phyloP scores from a whole-genome alignment of 768 basidiomycete species.

The Rhodotorula paludigena region DNA sequence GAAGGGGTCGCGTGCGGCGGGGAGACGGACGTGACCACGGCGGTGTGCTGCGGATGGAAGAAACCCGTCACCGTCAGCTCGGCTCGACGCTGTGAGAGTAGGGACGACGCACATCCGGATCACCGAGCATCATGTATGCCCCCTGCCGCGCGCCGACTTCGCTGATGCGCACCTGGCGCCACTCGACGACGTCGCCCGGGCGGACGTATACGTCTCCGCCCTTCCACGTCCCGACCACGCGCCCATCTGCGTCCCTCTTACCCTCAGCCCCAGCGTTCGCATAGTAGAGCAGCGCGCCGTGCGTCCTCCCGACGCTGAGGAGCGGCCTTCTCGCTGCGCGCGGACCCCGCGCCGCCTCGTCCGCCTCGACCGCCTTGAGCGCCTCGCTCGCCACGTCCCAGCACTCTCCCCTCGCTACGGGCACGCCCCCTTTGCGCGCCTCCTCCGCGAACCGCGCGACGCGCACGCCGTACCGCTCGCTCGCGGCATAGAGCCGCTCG shows the following conservation, averaged over 20 bases:
- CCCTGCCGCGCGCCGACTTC: slow-evolving; percentile 23
- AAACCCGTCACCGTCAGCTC: not conserved
- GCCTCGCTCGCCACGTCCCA: slow-evolving; percentile 59
- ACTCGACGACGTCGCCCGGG: slow-evolving; percentile 58
- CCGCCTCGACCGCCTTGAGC: slow-evolving; percentile 48
- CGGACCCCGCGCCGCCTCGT: slow-evolving; percentile 48
- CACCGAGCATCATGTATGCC: slow-evolving; percentile 47
- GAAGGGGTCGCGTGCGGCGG: slow-evolving; percentile 40
- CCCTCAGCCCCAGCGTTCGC: slow-evolving; percentile 50
- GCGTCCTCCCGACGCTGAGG: slow-evolving; percentile 54
- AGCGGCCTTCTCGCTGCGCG: slow-evolving; percentile 47
- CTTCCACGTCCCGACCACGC: slow-evolving; percentile 11
- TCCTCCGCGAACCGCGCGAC: slow-evolving; percentile 54
- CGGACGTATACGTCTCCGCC: slow-evolving; percentile 54
- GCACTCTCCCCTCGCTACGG: slow-evolving; percentile 50
- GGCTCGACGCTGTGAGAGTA: not conserved
- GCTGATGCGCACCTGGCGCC: slow-evolving; percentile 51
- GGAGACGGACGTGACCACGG: slow-evolving; percentile 52
- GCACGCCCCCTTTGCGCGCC: slow-evolving; percentile 51
- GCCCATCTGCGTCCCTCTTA: no score
- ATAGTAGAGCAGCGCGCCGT: slow-evolving; percentile 57
- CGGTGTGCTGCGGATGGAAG: slow-evolving; percentile 50
- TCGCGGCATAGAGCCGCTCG: slow-evolving; percentile 50
- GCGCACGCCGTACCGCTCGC: slow-evolving; percentile 54
- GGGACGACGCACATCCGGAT: slow-evolving; percentile 49